phyloP scores from a whole-genome alignment of 2,329 filamentous ascomycete genomes.

The Hortaea werneckii region DNA sequence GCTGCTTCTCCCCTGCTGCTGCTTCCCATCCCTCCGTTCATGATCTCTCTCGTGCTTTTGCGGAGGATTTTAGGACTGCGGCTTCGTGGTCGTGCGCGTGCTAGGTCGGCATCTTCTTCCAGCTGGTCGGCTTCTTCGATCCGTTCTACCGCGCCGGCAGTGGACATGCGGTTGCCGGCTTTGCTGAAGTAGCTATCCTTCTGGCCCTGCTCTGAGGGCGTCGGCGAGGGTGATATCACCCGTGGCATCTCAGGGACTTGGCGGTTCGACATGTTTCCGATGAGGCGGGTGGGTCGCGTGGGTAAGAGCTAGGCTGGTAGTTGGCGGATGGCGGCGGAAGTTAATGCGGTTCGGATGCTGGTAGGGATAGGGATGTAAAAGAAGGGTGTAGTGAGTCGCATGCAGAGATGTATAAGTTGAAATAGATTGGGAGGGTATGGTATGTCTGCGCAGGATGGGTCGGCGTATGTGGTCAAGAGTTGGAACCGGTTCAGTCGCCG shows the following conservation, averaged over 20 bases:
- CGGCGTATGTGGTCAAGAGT: too few relatives aligned
- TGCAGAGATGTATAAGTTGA: too few relatives aligned
- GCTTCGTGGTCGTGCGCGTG: constrained; percentile 58
- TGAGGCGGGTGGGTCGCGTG: not conserved
- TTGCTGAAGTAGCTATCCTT: constrained; percentile 59
- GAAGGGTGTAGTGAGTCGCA: too few relatives aligned
- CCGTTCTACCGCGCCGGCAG: constrained; percentile 53
- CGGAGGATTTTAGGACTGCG: constrained; percentile 50
- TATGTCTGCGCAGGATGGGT: too few relatives aligned
- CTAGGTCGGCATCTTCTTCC: constrained; percentile 40
- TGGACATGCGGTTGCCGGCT: constrained; percentile 36
- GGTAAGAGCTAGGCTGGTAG: not conserved
- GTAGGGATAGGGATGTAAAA: too few relatives aligned
- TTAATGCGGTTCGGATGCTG: too few relatives aligned
- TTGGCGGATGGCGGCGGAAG: not conserved
- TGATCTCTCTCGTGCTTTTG: constrained; percentile 5
- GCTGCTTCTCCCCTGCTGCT: constrained; percentile 10
- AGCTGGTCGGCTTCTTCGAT: constrained; percentile 26
- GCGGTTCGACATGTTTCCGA: constrained; percentile 25
- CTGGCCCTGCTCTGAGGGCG: constrained; percentile 50
- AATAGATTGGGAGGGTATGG: too few relatives aligned
- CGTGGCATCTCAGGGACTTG: constrained; percentile 68
- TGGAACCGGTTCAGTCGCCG: too few relatives aligned
- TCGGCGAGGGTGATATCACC: constrained; percentile 82
- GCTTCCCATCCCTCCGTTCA: constrained; percentile 11